phyloP scores from a whole-genome alignment of 2,329 filamentous ascomycete species.

The Fusarium haematococcum region DNA sequence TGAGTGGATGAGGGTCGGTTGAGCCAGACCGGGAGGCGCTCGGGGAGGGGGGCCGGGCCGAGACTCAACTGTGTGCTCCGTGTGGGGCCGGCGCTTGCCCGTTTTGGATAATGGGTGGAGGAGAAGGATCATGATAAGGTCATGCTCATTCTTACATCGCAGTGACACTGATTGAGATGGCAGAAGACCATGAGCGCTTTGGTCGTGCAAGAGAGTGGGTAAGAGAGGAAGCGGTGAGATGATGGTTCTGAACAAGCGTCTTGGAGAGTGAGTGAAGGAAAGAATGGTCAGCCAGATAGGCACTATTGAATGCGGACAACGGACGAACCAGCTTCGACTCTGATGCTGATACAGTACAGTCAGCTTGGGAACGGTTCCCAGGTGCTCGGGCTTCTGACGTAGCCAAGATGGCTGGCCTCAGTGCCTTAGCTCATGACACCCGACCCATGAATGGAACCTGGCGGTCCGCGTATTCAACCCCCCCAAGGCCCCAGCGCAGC shows the following conservation, averaged over 20 bases:
- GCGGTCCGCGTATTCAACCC: neutral
- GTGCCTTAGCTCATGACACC: neutral
- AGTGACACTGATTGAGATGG: neutral
- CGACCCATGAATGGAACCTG: neutral
- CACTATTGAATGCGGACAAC: neutral
- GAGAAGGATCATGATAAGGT: conserved; percentile 10
- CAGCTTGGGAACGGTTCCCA: neutral
- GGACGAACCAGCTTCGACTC: neutral
- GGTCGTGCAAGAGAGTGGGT: neutral
- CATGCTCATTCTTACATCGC: conserved; percentile 12
- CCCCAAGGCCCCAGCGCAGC: neutral
- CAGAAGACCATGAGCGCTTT: neutral
- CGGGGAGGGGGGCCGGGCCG: conserved; percentile 12
- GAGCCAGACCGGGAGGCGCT: neutral
- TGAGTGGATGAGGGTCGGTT: conserved; percentile 11
- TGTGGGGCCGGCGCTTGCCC: conserved; percentile 25
- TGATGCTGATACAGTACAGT: neutral
- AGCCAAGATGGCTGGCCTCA: neutral
- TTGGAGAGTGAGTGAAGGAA: neutral
- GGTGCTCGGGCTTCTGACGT: neutral
- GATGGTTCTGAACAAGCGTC: neutral
- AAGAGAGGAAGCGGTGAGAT: neutral
- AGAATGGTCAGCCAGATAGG: neutral
- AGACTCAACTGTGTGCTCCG: conserved; percentile 6
- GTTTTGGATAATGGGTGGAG: conserved; percentile 1